A percentile compares a stretch with the other conserved stretches of the same genome.
Conservation (phyloP, 768 basidiomycete species). For the Bullera alba region DNA sequence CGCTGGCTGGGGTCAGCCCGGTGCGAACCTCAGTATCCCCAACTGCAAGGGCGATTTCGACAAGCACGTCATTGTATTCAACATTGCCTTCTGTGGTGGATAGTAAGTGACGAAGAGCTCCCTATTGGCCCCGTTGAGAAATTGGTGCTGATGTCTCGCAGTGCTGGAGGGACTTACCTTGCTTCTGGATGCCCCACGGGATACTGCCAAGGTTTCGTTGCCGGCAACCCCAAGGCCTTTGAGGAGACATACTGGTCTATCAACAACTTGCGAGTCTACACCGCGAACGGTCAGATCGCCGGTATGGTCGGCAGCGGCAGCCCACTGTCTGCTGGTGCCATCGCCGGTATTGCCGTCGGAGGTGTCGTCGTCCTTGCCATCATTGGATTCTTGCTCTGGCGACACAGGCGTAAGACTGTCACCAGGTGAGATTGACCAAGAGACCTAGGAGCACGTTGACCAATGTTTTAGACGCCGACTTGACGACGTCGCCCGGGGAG, state of each 20-base stretch:
- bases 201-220: slow-evolving; percentile 55
- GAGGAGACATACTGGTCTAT: slow-evolving; percentile 64
- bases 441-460: too few relatives aligned
- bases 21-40: slow-evolving; percentile 40
- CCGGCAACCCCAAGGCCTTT: slow-evolving; percentile 58
- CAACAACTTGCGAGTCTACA: slow-evolving; percentile 57
- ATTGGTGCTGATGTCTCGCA: slow-evolving; percentile 2
- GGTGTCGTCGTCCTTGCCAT: slow-evolving; percentile 13
- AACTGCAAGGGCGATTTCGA: slow-evolving; percentile 34
- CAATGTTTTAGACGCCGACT: too few relatives aligned
- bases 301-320: neutral
- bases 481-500: too few relatives aligned
- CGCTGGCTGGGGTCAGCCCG: slow-evolving; percentile 34
- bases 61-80: slow-evolving; percentile 53
- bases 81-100: slow-evolving; percentile 42
- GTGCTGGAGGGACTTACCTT: slow-evolving; percentile 28
- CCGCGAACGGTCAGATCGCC: slow-evolving; percentile 24
- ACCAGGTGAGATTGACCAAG: slow-evolving; percentile 8
- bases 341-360: slow-evolving; percentile 36
- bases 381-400: slow-evolving; percentile 7
- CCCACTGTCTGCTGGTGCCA: slow-evolving; percentile 24
- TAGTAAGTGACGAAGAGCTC: slow-evolving; percentile 20
- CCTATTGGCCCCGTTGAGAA: neutral
- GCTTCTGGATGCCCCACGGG: slow-evolving; percentile 30
- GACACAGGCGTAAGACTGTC: slow-evolving; percentile 10